Conservation (phyloP, 306 rosid genomes). For the Quercus variabilis region DNA sequence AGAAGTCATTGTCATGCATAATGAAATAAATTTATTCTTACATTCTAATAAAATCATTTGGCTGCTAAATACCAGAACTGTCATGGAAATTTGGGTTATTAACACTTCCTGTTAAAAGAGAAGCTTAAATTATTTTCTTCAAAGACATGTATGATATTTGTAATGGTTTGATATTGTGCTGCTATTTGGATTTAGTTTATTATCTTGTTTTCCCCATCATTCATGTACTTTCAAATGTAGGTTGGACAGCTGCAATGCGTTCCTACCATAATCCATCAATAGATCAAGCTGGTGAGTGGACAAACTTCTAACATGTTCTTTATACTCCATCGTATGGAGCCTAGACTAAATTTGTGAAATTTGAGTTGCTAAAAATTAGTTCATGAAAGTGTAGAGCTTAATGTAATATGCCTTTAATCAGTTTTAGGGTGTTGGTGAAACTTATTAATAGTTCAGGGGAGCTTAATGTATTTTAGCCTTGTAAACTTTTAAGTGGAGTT, state of each 20-base stretch:
- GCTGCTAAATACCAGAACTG: not conserved
- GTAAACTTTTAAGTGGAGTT: too few relatives aligned
- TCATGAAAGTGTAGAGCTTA: not conserved
- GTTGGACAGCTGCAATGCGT: constrained; percentile 64
- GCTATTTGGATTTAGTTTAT: constrained; percentile 8
- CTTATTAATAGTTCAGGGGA: too few relatives aligned
- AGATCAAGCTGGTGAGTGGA: constrained; percentile 60
- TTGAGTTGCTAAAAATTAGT: not conserved
- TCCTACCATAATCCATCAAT: constrained; percentile 38
- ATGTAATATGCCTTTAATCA: not conserved
- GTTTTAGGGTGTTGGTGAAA: too few relatives aligned
- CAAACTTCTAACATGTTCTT: constrained; percentile 2
- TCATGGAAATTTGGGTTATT: not conserved
- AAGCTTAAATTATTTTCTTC: constrained; percentile 3
- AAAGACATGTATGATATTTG: not conserved
- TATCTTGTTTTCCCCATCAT: constrained; percentile 6
- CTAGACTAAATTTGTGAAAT: not conserved
- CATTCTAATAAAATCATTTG: not conserved
- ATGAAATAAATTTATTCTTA: not conserved
- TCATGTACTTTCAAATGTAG: constrained; percentile 36
- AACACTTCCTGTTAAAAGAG: not conserved
- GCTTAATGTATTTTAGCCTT: too few relatives aligned
- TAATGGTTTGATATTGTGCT: not conserved
- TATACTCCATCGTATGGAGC: not conserved
- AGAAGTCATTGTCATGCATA: not conserved